Percentiles rank a stretch among this genome's conserved stretches.
These are phyloP conservation scores for Eutypella sp. DNA, from an alignment of 2,329 filamentous ascomycete genomes.

Conservation along the genomic window DNA sequence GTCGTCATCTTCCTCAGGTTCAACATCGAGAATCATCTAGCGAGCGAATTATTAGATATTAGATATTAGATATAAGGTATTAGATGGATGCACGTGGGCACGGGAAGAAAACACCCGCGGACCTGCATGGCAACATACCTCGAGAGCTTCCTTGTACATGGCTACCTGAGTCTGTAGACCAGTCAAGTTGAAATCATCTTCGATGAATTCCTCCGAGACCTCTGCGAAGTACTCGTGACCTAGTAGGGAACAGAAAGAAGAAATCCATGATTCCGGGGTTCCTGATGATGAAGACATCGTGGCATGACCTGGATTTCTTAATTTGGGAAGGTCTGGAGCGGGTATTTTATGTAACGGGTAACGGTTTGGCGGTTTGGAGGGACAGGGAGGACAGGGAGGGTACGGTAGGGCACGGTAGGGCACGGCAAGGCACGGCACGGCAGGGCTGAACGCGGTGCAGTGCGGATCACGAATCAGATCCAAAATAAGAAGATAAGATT, in stretches of 20 bases:
- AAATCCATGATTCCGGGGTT: conserved; percentile 87
- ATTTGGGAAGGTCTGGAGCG: neutral
- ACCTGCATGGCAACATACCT: conserved; percentile 44
- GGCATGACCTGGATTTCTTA: conserved; percentile 7
- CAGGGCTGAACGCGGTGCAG: neutral
- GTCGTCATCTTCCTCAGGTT: conserved; percentile 90
- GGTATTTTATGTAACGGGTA: neutral
- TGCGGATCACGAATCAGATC: neutral
- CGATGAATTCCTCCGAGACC: conserved; percentile 97
- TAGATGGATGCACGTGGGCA: conserved; percentile 8
- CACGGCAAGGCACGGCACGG: no score
- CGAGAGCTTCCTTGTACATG: conserved; percentile 98
- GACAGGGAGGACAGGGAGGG: neutral
- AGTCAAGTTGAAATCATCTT: conserved; percentile 99
- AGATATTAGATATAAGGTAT: conserved; percentile 5
- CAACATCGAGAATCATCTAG: conserved; percentile 95
- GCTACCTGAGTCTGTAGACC: conserved; percentile 91
- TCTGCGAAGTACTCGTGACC: conserved; percentile 99
- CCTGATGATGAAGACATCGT: conserved; percentile 58
- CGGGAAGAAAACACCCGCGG: no score
- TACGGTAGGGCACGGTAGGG: no score
- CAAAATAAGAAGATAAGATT: no score
- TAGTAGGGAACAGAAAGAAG: conserved; percentile 89
- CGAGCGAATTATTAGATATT: conserved; percentile 9
- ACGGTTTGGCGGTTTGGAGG: no score